Percentiles rank a stretch among this genome's conserved stretches.
Evolutionary conservation across 169 alveolate species (phyloP).

Genomic region (Plasmodium gonderi): DNA sequence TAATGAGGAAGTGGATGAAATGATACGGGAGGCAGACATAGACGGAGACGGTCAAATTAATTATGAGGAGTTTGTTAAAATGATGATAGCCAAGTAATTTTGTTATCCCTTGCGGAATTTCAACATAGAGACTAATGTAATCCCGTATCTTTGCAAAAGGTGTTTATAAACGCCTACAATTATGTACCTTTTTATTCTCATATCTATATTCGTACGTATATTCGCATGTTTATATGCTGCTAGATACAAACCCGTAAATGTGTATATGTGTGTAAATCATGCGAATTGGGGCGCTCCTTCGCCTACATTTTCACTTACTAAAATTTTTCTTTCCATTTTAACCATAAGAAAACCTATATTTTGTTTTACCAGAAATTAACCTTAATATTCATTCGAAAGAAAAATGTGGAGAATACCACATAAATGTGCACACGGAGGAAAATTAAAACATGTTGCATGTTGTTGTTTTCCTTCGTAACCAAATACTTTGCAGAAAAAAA

Average conservation of each 20-base stretch:
- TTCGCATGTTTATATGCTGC: background rate
- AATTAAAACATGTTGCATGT: background rate
- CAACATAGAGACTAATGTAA: background rate
- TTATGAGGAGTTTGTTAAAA: slow-evolving; percentile 98
- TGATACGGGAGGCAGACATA: slow-evolving; percentile 99
- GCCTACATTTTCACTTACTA: background rate
- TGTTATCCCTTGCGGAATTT: background rate
- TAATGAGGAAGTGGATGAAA: slow-evolving; percentile 99
- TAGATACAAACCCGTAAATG: slow-evolving; percentile 2
- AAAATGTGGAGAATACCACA: background rate
- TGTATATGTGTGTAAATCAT: background rate
- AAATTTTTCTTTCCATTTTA: slow-evolving; percentile 6
- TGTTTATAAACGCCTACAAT: background rate
- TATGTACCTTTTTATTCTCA: background rate
- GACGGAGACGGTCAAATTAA: slow-evolving; percentile 99
- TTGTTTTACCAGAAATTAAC: slow-evolving; percentile 35
- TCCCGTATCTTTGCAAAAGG: background rate
- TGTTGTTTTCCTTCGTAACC: no score
- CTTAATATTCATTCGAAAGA: slow-evolving; percentile 6
- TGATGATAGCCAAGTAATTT: slow-evolving; percentile 97
- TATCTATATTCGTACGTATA: background rate
- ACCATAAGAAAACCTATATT: background rate
- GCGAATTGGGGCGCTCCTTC: background rate
- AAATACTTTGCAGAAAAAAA: no score
- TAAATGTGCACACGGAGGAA: background rate